A percentile compares a stretch with the other conserved stretches of the same genome.
Conservation (phyloP, 345 rosid species). For the Eucalyptus regnans region DNA sequence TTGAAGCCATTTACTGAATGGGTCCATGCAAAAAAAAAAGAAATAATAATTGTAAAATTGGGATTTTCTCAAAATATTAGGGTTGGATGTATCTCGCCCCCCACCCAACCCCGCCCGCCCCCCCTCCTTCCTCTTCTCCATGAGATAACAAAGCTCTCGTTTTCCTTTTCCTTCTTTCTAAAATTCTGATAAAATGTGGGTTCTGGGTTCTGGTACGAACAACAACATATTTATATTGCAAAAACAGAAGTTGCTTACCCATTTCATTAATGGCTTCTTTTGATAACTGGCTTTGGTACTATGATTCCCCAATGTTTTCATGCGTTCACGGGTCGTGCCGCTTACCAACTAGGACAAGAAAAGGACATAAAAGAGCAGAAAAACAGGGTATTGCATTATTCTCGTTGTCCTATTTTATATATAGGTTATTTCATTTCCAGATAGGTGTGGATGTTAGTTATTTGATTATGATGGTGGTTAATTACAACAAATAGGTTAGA, state of each 20-base stretch:
- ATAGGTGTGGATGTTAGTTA: not conserved
- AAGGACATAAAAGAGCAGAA: not conserved
- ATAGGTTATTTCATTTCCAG: not conserved
- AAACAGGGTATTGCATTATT: not conserved
- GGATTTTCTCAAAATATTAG: not conserved
- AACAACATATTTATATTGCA: not conserved
- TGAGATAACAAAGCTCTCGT: not conserved
- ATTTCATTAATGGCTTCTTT: not conserved
- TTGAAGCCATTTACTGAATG: not conserved
- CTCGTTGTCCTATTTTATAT: not conserved
- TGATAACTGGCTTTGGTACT: not conserved
- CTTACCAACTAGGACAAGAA: not conserved
- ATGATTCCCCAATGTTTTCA: not conserved
- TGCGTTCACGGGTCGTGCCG: not conserved
- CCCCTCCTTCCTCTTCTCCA: not conserved
- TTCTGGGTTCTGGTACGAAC: not conserved
- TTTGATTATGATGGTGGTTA: not conserved
- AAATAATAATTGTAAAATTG: not conserved
- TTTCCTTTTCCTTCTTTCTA: not conserved
- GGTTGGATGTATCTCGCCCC: not conserved
- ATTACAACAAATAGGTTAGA: not conserved
- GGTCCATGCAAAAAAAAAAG: not conserved
- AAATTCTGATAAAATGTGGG: not conserved
- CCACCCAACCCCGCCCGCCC: no score
- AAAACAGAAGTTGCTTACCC: not conserved